Evolutionary conservation across 2,329 filamentous ascomycete species (phyloP), one percentile per base, ranked within the genome.

Genomic region (Ophiostoma quercus): DNA sequence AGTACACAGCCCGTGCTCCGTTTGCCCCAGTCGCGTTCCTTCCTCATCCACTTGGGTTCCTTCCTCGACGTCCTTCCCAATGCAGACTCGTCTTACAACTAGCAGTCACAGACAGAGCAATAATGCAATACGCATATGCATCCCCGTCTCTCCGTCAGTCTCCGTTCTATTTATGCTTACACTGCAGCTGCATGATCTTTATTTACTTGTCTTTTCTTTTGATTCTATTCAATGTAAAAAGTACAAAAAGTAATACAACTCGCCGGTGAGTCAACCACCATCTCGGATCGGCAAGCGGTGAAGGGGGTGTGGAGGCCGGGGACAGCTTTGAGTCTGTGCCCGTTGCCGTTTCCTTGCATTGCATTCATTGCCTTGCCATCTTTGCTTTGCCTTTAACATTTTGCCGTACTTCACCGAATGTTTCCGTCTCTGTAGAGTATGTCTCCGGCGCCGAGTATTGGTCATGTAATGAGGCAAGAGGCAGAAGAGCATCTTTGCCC

Each of bases 191-290:
- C 22, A 57, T 54, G 51, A 25, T 22, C 51, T 57, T 41, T 41
- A 41, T 41, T 41, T 1, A 8, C 9, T 41, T 3, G n/a, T 37
- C 6, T 37, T 39, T 2, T 8, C 11, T 8, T 39, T 39, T 39
- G 6, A 12, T 41, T 4, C 2, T 41, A 41, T 14, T 41, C 12
- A 39, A 39, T 41, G 11, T 41, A 14, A 41, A 41, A 12, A 41
- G 11, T 41, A 14, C 39, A 41, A 41, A 41, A 41, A 12, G 43
- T n/a, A 8, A 47, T 47, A 47, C 11, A n/a, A 47, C 16, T 71
- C 67, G 67, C 69, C 69, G 69, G 67, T 71, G 69, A 71, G 69
- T 71, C 69, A 71, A 16, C 63, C 66, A 22, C 22, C 32, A 60
- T 60, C 47, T 68, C 67, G 67, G 67, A 67, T 68, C 69, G 67